Evolutionary conservation across 2,329 filamentous ascomycete species (phyloP), one percentile per base, ranked within the genome.

Genomic region (Pseudogymnoascus sp.): DNA sequence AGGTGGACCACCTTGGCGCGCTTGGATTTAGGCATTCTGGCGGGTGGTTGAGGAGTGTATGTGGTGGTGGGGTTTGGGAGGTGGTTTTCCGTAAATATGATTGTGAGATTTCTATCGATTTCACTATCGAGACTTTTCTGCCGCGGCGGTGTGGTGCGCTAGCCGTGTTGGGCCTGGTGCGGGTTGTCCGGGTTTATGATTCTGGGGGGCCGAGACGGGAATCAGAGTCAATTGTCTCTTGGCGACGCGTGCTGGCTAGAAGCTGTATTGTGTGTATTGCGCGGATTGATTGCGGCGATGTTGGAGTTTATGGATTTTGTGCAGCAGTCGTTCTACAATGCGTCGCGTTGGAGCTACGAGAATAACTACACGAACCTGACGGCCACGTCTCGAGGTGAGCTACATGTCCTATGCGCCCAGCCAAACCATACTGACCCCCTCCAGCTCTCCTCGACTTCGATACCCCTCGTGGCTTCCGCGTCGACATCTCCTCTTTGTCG

Each of bases 251-350:
- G 42, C 42, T 47, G 42, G 42, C 11, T 11, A 50, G 44, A 50
- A 50, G 15, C 15, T 50, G 44, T 50, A 47, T n/a, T 50, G 42
- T 47, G 36, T 50, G 44, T 50, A 47, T n/a, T 50, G 42, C 21
- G 36, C 40, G 40, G 17, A 50, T 50, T 50, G 44, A 35, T 60
- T 26, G 57, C n/a, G 57, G 57, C n/a, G 62, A 97, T 97, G 93
- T 87, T 95, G 79, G 89, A 93, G 78, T 97, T 96, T 80, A 96
- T 97, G 91, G 92, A 96, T 78, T 93, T 96, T 80, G 88, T 97
- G 79, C 91, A 96, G 78, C 84, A 89, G 78, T 90, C 91, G 72
- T 97, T 96, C 78, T 90, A 91, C 76, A 83, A 89, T 74, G 88
- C 89, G 64, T 93, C 92, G 53, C 84, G 88, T 75, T 97, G 93